Percentiles rank a stretch among this genome's conserved stretches.
These are phyloP conservation scores for Aspergillus bridgeri DNA, from an alignment of 495 filamentous ascomycete species.

Conservation along the genomic window DNA sequence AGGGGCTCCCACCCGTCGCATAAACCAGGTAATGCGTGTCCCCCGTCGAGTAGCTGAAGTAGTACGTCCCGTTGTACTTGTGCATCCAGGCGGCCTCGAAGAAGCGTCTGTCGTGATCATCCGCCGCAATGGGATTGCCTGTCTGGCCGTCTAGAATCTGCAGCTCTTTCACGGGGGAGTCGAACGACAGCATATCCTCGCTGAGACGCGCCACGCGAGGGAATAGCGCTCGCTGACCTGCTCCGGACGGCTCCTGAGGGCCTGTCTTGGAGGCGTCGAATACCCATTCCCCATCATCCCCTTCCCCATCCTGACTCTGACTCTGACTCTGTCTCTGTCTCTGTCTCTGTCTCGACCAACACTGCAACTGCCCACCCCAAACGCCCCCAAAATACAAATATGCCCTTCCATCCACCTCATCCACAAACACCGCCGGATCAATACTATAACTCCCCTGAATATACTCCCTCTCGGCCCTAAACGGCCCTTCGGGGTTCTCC, in stretches of 20 bases:
- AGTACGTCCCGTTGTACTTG: slow-evolving; percentile 60
- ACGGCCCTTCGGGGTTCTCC: slow-evolving; percentile 44
- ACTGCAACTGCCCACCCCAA: slow-evolving; percentile 71
- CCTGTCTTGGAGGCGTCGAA: slow-evolving; percentile 48
- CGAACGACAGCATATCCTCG: slow-evolving; percentile 60
- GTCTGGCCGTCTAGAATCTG: slow-evolving; percentile 54
- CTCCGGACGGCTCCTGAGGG: slow-evolving; percentile 53
- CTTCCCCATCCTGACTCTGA: slow-evolving; percentile 6
- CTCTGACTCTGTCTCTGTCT: no score
- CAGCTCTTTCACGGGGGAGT: slow-evolving; percentile 45
- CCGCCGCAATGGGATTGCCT: slow-evolving; percentile 53
- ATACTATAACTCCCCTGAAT: slow-evolving; percentile 45
- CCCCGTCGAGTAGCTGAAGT: slow-evolving; percentile 73
- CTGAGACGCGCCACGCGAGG: slow-evolving; percentile 60
- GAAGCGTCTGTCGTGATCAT: slow-evolving; percentile 71
- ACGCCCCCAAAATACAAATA: slow-evolving; percentile 54
- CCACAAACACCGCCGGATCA: slow-evolving; percentile 49
- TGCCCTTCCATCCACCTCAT: slow-evolving; percentile 40
- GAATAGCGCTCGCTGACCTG: slow-evolving; percentile 43
- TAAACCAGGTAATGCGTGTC: slow-evolving; percentile 71
- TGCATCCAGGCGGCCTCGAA: slow-evolving; percentile 80
- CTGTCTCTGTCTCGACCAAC: slow-evolving; percentile 47
- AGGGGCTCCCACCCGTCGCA: slow-evolving; percentile 55
- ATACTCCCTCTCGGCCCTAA: slow-evolving; percentile 33
- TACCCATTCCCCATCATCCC: slow-evolving; percentile 20